phyloP scores from a whole-genome alignment of 129 eudicot species.

The Flaveria bidentis region DNA sequence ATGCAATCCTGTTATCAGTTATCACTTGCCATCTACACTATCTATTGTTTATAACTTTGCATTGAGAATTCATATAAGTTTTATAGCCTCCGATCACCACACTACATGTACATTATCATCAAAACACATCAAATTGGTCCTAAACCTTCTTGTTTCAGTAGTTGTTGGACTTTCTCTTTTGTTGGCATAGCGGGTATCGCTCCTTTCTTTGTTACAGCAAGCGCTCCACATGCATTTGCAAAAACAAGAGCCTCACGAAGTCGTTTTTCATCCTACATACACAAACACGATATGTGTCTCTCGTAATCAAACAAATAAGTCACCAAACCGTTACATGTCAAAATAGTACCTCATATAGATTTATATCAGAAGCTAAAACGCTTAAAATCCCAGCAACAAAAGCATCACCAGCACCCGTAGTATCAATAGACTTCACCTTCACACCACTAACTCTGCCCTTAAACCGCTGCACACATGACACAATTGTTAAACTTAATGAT shows the following conservation, averaged over 20 bases:
- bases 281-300: neutral
- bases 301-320: neutral
- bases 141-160: slow-evolving; percentile 29
- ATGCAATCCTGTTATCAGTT: no score
- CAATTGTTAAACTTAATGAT: neutral
- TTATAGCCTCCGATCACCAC: neutral
- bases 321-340: neutral
- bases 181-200: slow-evolving; percentile 91
- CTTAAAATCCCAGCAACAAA: slow-evolving; percentile 57
- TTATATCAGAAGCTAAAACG: slow-evolving; percentile 57
- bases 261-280: slow-evolving; percentile 73
- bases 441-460: slow-evolving; percentile 44
- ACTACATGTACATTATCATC: neutral
- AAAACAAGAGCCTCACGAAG: slow-evolving; percentile 74
- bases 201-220: slow-evolving; percentile 71
- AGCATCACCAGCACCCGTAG: slow-evolving; percentile 51
- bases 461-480: slow-evolving; percentile 27
- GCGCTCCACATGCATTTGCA: slow-evolving; percentile 92
- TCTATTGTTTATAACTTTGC: no score
- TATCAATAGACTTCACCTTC: slow-evolving; percentile 40
- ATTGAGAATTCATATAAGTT: no score
- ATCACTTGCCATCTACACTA: no score
- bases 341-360: slow-evolving; percentile 50
- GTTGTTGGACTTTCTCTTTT: slow-evolving; percentile 52
- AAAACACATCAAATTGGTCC: neutral